These are phyloP conservation scores for Angomonas ambiguus DNA, from an alignment of 208 protist species.

Conservation along the genomic window DNA sequence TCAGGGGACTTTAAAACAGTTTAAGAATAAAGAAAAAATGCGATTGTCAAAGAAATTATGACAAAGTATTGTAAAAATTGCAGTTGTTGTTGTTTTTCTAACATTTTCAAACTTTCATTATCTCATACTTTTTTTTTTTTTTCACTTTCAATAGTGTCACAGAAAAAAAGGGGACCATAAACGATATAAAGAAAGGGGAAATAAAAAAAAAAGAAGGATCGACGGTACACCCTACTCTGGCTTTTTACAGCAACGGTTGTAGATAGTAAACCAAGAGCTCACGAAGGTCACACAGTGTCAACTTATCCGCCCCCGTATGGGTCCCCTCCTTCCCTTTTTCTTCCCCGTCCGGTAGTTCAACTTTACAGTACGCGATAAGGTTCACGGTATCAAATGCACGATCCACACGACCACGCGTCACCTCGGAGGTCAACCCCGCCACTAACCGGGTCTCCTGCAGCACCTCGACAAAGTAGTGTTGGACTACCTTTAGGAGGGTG, in stretches of 20 bases:
- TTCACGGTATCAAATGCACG: constrained; percentile 52
- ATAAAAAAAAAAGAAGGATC: constrained; percentile 12
- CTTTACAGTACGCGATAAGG: constrained; percentile 10
- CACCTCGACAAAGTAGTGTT: constrained; percentile 51
- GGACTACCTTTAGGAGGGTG: constrained; percentile 44
- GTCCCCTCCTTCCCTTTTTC: constrained; percentile 17
- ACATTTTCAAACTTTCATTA: no score
- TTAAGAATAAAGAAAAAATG: no score
- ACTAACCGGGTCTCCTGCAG: constrained; percentile 51
- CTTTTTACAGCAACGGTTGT: constrained; percentile 30
- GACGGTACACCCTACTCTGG: background rate
- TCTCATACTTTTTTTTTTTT: no score
- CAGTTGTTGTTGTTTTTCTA: no score
- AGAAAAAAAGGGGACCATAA: constrained; percentile 5
- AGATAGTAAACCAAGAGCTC: constrained; percentile 41
- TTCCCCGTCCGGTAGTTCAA: constrained; percentile 21
- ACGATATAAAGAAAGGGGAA: constrained; percentile 11
- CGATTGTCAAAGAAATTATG: no score
- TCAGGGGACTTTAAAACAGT: no score
- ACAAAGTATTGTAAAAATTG: no score
- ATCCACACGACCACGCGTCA: constrained; percentile 65
- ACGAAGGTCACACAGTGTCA: constrained; percentile 35
- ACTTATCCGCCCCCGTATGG: background rate
- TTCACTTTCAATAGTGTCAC: background rate
- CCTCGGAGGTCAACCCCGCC: constrained; percentile 48